These are phyloP conservation scores for Daldinia eschscholtzii DNA, from an alignment of 2,329 filamentous ascomycete genomes.

Conservation along the genomic window DNA sequence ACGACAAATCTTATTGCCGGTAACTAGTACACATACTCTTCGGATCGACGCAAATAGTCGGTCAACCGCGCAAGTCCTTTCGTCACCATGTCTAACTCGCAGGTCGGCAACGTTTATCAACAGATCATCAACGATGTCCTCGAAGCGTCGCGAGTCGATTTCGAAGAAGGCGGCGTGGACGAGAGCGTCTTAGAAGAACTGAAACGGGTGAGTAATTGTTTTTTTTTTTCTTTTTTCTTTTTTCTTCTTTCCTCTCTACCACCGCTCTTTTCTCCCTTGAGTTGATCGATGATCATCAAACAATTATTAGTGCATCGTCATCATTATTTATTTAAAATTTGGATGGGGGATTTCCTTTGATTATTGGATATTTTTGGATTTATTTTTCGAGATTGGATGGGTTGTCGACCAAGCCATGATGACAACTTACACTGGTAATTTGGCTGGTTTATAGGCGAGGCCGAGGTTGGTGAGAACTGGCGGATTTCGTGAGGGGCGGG, in stretches of 20 bases:
- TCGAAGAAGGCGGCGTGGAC: constrained; percentile 95
- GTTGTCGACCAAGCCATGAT: constrained; percentile 5
- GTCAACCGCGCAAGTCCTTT: constrained; percentile 10
- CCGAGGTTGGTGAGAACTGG: constrained; percentile 56
- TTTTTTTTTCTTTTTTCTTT: constrained; percentile 36
- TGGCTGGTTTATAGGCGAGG: constrained; percentile 42
- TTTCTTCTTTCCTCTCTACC: constrained; percentile 30
- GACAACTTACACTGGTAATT: not conserved
- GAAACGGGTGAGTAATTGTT: constrained; percentile 76
- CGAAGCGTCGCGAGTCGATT: constrained; percentile 91
- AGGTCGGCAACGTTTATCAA: constrained; percentile 83
- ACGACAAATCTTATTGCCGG: not conserved
- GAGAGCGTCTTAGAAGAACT: constrained; percentile 88
- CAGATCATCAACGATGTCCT: constrained; percentile 87
- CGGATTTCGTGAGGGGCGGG: constrained; percentile 59
- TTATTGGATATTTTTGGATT: constrained; percentile 10
- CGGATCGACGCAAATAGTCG: constrained; percentile 12
- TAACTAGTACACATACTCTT: not conserved
- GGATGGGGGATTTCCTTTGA: constrained; percentile 3
- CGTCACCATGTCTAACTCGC: constrained; percentile 68
- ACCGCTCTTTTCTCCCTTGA: constrained; percentile 28
- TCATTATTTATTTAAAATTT: not conserved
- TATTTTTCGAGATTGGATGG: constrained; percentile 10
- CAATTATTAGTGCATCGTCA: constrained; percentile 17
- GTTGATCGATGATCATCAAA: constrained; percentile 22